phyloP scores from a whole-genome alignment of 106 monocot species.

The Xerophyta viscosa region DNA sequence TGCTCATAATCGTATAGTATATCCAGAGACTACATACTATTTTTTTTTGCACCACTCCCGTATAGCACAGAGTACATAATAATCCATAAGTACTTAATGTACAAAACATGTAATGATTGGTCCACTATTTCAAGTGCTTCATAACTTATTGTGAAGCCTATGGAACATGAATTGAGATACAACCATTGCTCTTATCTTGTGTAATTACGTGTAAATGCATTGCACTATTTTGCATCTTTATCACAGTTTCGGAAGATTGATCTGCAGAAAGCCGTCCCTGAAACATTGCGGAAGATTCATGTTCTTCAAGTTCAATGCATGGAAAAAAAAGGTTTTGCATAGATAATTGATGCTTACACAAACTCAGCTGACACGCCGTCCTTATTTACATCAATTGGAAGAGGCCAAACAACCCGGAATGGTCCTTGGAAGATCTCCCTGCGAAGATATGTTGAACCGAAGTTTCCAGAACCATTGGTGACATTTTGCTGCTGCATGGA shows the following conservation, averaged over 20 bases:
- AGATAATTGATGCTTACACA: conserved; percentile 27
- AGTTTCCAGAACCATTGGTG: conserved; percentile 4
- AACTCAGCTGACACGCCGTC: conserved; percentile 39
- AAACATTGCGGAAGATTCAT: neutral
- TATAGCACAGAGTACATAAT: too few species aligned
- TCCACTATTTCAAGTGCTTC: too few species aligned
- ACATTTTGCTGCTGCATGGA: conserved; percentile 2
- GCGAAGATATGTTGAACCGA: conserved; percentile 12
- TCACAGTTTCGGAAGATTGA: conserved; percentile 35
- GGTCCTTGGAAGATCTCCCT: conserved; percentile 56
- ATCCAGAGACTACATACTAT: too few species aligned
- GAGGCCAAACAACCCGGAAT: conserved; percentile 41
- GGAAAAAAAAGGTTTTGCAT: neutral
- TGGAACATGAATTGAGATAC: too few species aligned
- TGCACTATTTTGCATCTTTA: too few species aligned
- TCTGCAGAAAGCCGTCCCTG: conserved; percentile 49
- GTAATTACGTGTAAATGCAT: too few species aligned
- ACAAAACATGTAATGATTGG: too few species aligned
- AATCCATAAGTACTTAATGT: too few species aligned
- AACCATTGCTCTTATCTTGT: too few species aligned
- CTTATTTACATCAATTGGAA: conserved; percentile 49
- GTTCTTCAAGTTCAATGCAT: neutral
- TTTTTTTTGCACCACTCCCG: too few species aligned
- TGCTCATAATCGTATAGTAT: too few species aligned
- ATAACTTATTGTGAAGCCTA: too few species aligned